Evolutionary conservation across 2,329 filamentous ascomycete genomes (phyloP).

Genomic region (Penicillium corylophilum): DNA sequence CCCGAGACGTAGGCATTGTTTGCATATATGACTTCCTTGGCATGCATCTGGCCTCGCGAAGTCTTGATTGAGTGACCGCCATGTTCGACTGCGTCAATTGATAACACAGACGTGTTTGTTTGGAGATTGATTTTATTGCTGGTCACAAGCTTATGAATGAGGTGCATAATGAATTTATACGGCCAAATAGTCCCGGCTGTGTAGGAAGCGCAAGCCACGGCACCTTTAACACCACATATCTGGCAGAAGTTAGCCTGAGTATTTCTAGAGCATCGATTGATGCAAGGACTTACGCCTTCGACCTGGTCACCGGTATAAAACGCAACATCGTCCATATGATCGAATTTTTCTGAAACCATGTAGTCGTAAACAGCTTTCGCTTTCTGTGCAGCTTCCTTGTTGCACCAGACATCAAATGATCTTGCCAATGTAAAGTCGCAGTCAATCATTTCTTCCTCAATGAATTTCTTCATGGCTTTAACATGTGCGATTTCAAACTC

Average conservation of each 20-base stretch:
- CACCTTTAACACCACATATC: constrained; percentile 43
- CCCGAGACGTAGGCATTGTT: constrained; percentile 83
- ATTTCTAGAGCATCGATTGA: not conserved
- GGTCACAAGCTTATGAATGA: constrained; percentile 61
- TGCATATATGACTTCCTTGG: constrained; percentile 69
- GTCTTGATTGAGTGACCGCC: constrained; percentile 58
- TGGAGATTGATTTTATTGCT: constrained; percentile 53
- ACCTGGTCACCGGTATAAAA: constrained; percentile 29
- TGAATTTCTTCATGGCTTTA: constrained; percentile 41
- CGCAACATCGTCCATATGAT: constrained; percentile 35
- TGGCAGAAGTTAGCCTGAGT: constrained; percentile 2
- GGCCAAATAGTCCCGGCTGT: constrained; percentile 52
- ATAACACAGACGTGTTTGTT: constrained; percentile 50
- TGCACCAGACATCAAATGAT: constrained; percentile 43
- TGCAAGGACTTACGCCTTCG: constrained; percentile 27
- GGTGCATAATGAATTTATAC: constrained; percentile 75
- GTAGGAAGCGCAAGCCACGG: constrained; percentile 38
- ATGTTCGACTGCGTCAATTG: constrained; percentile 37
- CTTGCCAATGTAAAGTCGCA: constrained; percentile 47
- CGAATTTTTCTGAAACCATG: constrained; percentile 29
- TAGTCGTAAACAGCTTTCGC: constrained; percentile 29
- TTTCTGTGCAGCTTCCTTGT: constrained; percentile 33
- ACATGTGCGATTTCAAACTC: constrained; percentile 45
- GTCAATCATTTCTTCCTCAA: constrained; percentile 45
- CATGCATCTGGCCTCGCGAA: constrained; percentile 62